These are phyloP conservation scores for Calonectria multiphialidica DNA, from an alignment of 2,329 filamentous ascomycete genomes.

Conservation along the genomic window DNA sequence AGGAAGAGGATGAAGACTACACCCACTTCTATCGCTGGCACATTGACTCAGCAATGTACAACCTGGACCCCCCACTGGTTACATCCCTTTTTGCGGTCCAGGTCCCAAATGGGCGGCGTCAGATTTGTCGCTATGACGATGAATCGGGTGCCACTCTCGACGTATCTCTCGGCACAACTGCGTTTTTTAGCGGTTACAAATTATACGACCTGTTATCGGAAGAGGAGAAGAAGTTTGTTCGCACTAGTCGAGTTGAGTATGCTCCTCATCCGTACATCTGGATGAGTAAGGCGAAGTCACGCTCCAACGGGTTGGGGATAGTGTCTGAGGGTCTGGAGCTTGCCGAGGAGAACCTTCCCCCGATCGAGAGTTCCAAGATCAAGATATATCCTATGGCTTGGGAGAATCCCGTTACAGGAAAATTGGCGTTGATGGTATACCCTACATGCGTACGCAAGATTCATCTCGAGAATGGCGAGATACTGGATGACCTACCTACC, in stretches of 20 bases:
- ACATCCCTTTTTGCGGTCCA: constrained; percentile 1
- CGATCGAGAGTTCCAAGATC: not conserved
- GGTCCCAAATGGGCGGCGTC: constrained; percentile 7
- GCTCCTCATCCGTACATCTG: constrained; percentile 13
- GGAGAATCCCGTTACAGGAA: constrained; percentile 4
- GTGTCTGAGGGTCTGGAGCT: constrained; percentile 8
- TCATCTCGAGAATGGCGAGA: not conserved
- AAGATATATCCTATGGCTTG: constrained; percentile 12
- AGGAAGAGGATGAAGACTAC: not conserved
- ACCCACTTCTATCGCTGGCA: constrained; percentile 22
- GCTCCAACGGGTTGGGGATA: constrained; percentile 11
- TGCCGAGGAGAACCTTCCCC: not conserved
- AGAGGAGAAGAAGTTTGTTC: not conserved
- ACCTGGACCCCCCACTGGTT: constrained; percentile 10
- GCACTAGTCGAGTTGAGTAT: constrained; percentile 4
- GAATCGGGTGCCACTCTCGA: not conserved
- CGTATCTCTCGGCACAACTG: constrained; percentile 9
- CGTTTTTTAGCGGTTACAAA: constrained; percentile 13
- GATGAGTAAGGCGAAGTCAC: constrained; percentile 13
- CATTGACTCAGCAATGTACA: constrained; percentile 19
- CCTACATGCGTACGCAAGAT: constrained; percentile 6
- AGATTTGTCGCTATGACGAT: constrained; percentile 16
- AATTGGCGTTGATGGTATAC: constrained; percentile 2
- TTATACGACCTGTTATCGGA: constrained; percentile 9
- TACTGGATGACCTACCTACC: not conserved